A percentile compares a stretch with the other conserved stretches of the same genome.
Evolutionary conservation across 1,284 basidiomycete genomes (phyloP).

Genomic region (Afroboletus lepidellus): DNA sequence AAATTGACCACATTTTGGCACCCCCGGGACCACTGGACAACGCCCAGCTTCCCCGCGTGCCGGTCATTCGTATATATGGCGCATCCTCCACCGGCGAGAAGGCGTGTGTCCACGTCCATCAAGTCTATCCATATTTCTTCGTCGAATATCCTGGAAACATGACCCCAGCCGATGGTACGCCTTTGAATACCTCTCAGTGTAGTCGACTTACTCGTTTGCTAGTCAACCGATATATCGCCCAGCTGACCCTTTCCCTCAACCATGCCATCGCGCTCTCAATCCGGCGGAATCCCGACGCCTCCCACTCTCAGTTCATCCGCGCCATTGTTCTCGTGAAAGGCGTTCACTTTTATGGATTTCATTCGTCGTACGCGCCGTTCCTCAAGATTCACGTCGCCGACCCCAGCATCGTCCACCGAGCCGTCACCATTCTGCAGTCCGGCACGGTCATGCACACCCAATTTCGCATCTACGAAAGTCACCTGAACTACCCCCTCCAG

Average conservation of each 20-base stretch:
- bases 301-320: conserved; percentile 61
- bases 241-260: conserved; percentile 64
- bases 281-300: conserved; percentile 58
- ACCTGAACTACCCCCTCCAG: conserved; percentile 86
- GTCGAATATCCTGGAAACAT: conserved; percentile 66
- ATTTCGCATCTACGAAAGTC: conserved; percentile 85
- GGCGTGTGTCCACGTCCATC: conserved; percentile 88
- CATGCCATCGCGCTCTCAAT: conserved; percentile 73
- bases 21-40: conserved; percentile 64
- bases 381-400: conserved; percentile 85
- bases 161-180: conserved; percentile 44
- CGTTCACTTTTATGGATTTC: conserved; percentile 95
- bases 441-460: conserved; percentile 78
- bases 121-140: conserved; percentile 82
- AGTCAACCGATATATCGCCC: conserved; percentile 54
- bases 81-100: conserved; percentile 75
- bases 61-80: conserved; percentile 87
- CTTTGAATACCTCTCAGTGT: not conserved
- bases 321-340: conserved; percentile 88
- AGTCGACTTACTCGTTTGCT: conserved; percentile 8
- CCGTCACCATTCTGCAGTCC: conserved; percentile 74
- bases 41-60: conserved; percentile 59
- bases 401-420: conserved; percentile 66
- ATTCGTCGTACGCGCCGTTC: conserved; percentile 83
- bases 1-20: conserved; percentile 64